These are phyloP conservation scores for Botryobasidium botryosum DNA, from an alignment of 768 basidiomycete species.

Conservation along the genomic window DNA sequence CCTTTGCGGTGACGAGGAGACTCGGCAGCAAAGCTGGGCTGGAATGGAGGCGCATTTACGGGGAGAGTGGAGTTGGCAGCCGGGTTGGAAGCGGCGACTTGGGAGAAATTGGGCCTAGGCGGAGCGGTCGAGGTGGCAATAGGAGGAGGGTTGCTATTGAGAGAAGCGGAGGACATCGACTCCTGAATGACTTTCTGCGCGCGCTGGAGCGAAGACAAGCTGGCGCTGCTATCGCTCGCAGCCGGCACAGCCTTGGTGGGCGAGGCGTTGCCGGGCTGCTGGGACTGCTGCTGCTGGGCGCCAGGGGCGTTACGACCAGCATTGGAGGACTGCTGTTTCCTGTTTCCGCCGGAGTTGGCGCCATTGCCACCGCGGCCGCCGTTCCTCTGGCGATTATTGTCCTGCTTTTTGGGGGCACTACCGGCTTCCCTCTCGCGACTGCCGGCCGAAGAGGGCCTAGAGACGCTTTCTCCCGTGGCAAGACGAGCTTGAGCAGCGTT, in stretches of 20 bases:
- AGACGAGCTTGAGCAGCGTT: slow-evolving; percentile 7
- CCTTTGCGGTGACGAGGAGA: slow-evolving; percentile 66
- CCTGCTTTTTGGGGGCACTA: slow-evolving; percentile 3
- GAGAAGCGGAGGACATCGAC: slow-evolving; percentile 68
- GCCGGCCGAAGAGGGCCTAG: slow-evolving; percentile 10
- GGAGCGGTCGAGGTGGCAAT: slow-evolving; percentile 17
- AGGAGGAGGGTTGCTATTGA: slow-evolving; percentile 24
- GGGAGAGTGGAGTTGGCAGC: slow-evolving; percentile 23
- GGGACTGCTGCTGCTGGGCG: neutral
- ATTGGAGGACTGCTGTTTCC: slow-evolving; percentile 6
- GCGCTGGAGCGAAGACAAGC: slow-evolving; percentile 73
- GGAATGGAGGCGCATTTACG: slow-evolving; percentile 45
- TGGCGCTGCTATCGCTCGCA: slow-evolving; percentile 37
- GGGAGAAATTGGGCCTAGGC: slow-evolving; percentile 24
- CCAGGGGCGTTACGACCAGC: slow-evolving; percentile 4
- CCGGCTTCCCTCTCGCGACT: neutral
- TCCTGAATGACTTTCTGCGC: slow-evolving; percentile 96
- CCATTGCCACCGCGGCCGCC: slow-evolving; percentile 4
- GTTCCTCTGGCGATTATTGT: neutral
- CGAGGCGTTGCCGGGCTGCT: slow-evolving; percentile 10
- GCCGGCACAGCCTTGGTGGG: slow-evolving; percentile 2
- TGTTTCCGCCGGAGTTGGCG: neutral
- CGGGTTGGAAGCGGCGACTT: slow-evolving; percentile 17
- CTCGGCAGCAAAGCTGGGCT: slow-evolving; percentile 46
- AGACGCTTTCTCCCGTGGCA: slow-evolving; percentile 8